Conservation (phyloP, 2,329 filamentous ascomycete species). For the Amauroascus verrucosus region DNA sequence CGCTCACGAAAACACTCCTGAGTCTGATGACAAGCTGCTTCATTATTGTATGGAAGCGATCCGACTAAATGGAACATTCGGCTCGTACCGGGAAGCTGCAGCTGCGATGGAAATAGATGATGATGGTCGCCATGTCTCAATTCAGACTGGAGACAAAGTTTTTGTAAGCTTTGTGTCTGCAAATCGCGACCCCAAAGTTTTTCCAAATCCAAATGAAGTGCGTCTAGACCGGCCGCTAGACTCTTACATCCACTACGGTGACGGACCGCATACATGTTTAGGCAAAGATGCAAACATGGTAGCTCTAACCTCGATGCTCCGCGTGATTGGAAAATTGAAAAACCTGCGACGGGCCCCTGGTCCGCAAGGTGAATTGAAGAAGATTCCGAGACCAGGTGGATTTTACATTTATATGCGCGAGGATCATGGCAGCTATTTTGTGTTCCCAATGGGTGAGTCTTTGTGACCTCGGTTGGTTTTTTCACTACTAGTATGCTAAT, state of each 20-base stretch:
- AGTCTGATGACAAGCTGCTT: conserved; percentile 18
- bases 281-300: conserved; percentile 35
- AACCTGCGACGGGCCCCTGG: conserved; percentile 39
- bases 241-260: conserved; percentile 38
- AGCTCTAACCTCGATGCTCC: conserved; percentile 36
- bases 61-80: conserved; percentile 45
- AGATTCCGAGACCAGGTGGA: conserved; percentile 37
- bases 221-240: conserved; percentile 34
- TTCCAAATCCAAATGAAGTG: conserved; percentile 34
- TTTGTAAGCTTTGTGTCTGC: conserved; percentile 48
- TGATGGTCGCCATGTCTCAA: conserved; percentile 34
- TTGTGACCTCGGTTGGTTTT: conserved; percentile 35
- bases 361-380: conserved; percentile 39
- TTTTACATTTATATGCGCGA: conserved; percentile 44
- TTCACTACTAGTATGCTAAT: conserved; percentile 17
- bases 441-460: conserved; percentile 39
- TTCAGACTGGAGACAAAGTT: conserved; percentile 35
- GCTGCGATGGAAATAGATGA: conserved; percentile 27
- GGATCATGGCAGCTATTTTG: conserved; percentile 41
- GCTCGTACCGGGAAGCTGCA: conserved; percentile 38
- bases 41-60: conserved; percentile 23
- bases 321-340: conserved; percentile 37
- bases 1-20: conserved; percentile 28
- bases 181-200: conserved; percentile 32
- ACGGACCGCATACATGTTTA: conserved; percentile 41